Evolutionary conservation across 2,329 filamentous ascomycete genomes (phyloP).

Genomic region (Pseudodiploospora longispora): DNA sequence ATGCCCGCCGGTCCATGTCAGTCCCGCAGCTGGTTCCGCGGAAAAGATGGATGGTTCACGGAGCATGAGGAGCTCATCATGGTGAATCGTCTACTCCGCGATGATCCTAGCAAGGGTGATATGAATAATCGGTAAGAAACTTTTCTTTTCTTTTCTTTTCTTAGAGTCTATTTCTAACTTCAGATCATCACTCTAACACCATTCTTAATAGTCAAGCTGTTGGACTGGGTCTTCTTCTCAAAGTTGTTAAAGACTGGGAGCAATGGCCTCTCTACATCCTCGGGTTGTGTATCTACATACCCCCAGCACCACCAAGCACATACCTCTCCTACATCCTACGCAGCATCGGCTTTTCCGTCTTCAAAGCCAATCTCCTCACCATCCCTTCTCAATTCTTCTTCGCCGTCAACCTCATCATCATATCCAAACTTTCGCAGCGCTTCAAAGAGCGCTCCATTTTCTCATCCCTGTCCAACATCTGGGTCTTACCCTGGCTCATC

Average conservation of each 20-base stretch:
- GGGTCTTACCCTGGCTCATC: constrained; percentile 45
- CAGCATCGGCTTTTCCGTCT: constrained; percentile 41
- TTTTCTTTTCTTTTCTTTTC: no score
- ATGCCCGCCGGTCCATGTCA: constrained; percentile 39
- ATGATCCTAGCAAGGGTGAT: constrained; percentile 43
- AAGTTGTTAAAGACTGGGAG: constrained; percentile 46
- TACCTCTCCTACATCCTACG: constrained; percentile 48
- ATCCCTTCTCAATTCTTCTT: constrained; percentile 38
- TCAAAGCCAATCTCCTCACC: constrained; percentile 42
- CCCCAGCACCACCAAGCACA: constrained; percentile 33
- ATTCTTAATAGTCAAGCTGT: constrained; percentile 35
- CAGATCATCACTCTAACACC: no score
- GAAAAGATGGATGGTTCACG: constrained; percentile 48
- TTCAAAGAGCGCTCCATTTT: constrained; percentile 31
- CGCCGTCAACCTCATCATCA: constrained; percentile 33
- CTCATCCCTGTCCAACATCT: constrained; percentile 40
- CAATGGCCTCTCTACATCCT: constrained; percentile 46
- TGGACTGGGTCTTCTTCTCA: constrained; percentile 40
- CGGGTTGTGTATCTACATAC: constrained; percentile 40
- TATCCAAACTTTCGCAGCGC: constrained; percentile 37
- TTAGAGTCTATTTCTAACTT: not conserved
- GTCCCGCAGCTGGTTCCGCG: constrained; percentile 49
- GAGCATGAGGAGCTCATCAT: constrained; percentile 46
- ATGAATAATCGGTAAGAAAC: constrained; percentile 46
- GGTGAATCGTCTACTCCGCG: constrained; percentile 47